phyloP scores from a whole-genome alignment of 2,329 filamentous ascomycete genomes.

The Sporothrix humicola region DNA sequence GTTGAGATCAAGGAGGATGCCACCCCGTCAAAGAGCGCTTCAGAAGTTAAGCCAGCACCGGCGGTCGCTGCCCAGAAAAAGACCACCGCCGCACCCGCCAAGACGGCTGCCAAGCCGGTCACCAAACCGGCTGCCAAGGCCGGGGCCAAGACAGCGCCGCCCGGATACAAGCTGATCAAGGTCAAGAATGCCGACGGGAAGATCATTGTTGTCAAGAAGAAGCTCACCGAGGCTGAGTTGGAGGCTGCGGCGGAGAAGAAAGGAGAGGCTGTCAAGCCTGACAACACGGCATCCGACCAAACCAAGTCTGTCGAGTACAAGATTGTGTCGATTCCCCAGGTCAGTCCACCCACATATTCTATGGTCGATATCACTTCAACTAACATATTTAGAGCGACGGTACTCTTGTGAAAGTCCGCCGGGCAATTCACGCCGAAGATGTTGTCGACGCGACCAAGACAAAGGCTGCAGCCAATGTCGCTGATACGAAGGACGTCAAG shows the following conservation, averaged over 20 bases:
- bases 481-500: not conserved
- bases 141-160: slow-evolving; percentile 22
- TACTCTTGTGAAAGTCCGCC: not conserved
- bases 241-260: not conserved
- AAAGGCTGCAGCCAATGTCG: not conserved
- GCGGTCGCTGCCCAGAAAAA: not conserved
- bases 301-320: slow-evolving; percentile 28
- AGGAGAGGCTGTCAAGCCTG: not conserved
- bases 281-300: slow-evolving; percentile 3
- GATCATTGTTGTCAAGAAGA: slow-evolving; percentile 31
- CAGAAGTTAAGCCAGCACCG: not conserved
- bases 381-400: not conserved
- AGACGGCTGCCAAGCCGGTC: not conserved
- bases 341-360: too few species aligned
- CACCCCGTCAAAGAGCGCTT: not conserved
- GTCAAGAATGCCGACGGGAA: slow-evolving; percentile 30
- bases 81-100: not conserved
- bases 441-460: not conserved
- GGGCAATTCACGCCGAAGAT: not conserved
- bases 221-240: slow-evolving; percentile 5
- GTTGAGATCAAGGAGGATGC: not conserved
- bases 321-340: slow-evolving; percentile 8
- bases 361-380: not conserved
- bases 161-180: slow-evolving; percentile 33
- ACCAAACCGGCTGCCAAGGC: slow-evolving; percentile 6